These are phyloP conservation scores for Canavalia ensiformis DNA, from an alignment of 306 rosid species.

Conservation along the genomic window DNA sequence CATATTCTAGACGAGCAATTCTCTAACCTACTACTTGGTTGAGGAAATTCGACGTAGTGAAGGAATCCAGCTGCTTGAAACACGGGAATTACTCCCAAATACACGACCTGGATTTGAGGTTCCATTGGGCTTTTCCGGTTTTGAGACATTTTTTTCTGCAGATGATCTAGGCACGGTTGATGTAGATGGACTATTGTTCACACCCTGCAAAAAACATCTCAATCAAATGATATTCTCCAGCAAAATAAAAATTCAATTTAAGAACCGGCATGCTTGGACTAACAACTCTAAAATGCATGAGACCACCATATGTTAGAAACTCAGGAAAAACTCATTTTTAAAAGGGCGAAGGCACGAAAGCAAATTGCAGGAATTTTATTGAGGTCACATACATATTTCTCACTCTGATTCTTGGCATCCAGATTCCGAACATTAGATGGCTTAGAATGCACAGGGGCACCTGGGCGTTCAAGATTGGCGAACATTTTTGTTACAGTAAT, in stretches of 20 bases:
- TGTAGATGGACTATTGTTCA: conserved; percentile 56
- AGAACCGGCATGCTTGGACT: conserved; percentile 24
- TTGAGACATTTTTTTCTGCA: conserved; percentile 48
- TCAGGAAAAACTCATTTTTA: neutral
- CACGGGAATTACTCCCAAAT: conserved; percentile 55
- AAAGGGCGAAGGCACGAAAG: conserved; percentile 13
- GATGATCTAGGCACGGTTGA: conserved; percentile 47
- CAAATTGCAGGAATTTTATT: conserved; percentile 20
- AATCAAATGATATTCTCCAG: conserved; percentile 36
- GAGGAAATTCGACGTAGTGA: conserved; percentile 69
- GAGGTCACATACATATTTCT: conserved; percentile 60
- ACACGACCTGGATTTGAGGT: conserved; percentile 55
- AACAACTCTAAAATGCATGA: conserved; percentile 28
- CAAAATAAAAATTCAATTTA: conserved; percentile 31
- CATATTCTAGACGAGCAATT: conserved; percentile 17
- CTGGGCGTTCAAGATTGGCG: conserved; percentile 49
- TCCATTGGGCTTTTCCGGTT: conserved; percentile 50
- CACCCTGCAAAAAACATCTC: conserved; percentile 57
- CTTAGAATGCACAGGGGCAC: conserved; percentile 53
- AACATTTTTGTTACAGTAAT: conserved; percentile 48
- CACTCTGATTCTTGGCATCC: conserved; percentile 46
- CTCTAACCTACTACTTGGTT: conserved; percentile 58
- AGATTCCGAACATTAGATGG: conserved; percentile 54
- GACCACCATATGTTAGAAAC: neutral
- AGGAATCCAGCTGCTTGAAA: conserved; percentile 68